Evolutionary conservation across 345 rosid species (phyloP).

Genomic region (Pistacia integerrima): DNA sequence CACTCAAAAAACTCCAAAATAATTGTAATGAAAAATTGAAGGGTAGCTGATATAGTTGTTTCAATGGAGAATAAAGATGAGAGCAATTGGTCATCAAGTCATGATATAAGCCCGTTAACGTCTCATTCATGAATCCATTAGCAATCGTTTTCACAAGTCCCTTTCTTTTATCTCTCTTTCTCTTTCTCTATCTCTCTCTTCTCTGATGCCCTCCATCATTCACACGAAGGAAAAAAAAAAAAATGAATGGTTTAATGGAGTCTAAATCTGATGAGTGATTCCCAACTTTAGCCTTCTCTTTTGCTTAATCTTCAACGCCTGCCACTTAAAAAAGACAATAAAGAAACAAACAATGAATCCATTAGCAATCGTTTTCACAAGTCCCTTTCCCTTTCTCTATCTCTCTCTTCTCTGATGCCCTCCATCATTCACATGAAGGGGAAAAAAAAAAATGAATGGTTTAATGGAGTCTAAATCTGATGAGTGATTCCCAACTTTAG

Average conservation of each 20-base stretch:
- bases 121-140: slow-evolving; percentile 23
- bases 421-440: no score
- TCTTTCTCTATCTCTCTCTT: not conserved
- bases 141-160: slow-evolving; percentile 26
- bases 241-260: slow-evolving; percentile 35
- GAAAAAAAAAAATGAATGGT: slow-evolving; percentile 16
- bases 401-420: no score
- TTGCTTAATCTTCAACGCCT: slow-evolving; percentile 27
- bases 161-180: slow-evolving; percentile 6
- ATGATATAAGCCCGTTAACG: not conserved
- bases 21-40: no score
- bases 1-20: no score
- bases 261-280: slow-evolving; percentile 24
- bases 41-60: no score
- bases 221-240: slow-evolving; percentile 9
- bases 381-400: no score
- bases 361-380: no score
- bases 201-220: slow-evolving; percentile 5
- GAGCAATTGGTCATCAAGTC: no score
- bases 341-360: no score
- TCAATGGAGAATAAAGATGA: no score
- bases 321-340: slow-evolving; percentile 12
- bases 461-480: slow-evolving; percentile 36
- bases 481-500: slow-evolving; percentile 32
- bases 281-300: slow-evolving; percentile 34